phyloP scores from a whole-genome alignment of 352 stramenopile species.

The Globisporangium emineosum region DNA sequence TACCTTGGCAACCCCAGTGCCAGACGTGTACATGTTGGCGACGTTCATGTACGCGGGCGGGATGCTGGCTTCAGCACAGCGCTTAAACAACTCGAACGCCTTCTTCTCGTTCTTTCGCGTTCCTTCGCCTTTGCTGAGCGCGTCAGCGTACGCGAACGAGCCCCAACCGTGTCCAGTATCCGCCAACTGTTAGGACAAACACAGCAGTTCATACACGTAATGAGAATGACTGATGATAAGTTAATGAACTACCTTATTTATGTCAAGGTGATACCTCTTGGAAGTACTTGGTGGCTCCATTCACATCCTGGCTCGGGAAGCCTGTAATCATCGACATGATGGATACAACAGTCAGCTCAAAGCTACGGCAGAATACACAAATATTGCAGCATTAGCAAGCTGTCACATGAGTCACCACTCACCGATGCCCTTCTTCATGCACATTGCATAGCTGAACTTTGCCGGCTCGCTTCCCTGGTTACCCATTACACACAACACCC shows the following conservation, averaged over 20 bases:
- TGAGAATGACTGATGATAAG: not conserved
- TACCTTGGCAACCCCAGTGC: constrained; percentile 72
- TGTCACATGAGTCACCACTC: not conserved
- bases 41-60: constrained; percentile 80
- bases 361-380: not conserved
- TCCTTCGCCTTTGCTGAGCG: constrained; percentile 70
- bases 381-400: not conserved
- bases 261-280: too few relatives aligned
- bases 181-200: constrained; percentile 34
- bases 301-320: constrained; percentile 54
- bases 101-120: constrained; percentile 71
- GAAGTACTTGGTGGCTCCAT: constrained; percentile 59
- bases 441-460: constrained; percentile 85
- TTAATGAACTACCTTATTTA: too few relatives aligned
- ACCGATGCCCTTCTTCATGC: constrained; percentile 79
- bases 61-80: constrained; percentile 56
- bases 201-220: not conserved
- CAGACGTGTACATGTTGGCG: constrained; percentile 77
- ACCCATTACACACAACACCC: not conserved
- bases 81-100: constrained; percentile 76
- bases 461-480: constrained; percentile 65
- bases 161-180: constrained; percentile 66
- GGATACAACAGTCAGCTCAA: not conserved
- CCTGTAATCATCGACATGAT: constrained; percentile 20
- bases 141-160: constrained; percentile 78